Conservation (phyloP, 2,329 filamentous ascomycete genomes). For the Biscogniauxia sp. region DNA sequence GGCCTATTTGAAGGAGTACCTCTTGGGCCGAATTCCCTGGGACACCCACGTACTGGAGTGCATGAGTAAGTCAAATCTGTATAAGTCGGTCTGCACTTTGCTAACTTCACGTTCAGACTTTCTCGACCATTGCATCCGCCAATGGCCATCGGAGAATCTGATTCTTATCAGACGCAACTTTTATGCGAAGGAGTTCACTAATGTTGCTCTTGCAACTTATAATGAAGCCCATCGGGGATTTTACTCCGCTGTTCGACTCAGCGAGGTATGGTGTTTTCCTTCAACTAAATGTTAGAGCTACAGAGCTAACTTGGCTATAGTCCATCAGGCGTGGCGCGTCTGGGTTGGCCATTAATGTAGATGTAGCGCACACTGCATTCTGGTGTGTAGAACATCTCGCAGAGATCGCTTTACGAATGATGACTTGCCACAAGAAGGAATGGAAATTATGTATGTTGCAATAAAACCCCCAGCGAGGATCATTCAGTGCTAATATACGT, state of each 20-base stretch:
- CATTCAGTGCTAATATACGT: conserved; percentile 30
- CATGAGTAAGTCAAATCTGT: conserved; percentile 54
- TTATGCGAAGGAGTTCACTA: conserved; percentile 57
- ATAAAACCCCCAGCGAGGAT: neutral
- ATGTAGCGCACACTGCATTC: conserved; percentile 90
- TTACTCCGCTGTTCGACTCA: conserved; percentile 80
- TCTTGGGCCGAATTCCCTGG: conserved; percentile 58
- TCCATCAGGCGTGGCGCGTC: conserved; percentile 45
- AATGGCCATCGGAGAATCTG: conserved; percentile 68
- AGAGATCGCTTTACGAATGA: conserved; percentile 30
- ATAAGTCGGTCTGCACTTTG: neutral
- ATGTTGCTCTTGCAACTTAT: conserved; percentile 56
- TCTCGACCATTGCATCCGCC: conserved; percentile 82
- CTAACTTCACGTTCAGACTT: conserved; percentile 55
- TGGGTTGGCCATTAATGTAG: conserved; percentile 78
- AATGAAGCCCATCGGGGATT: conserved; percentile 84
- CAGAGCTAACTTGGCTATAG: conserved; percentile 21
- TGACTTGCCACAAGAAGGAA: conserved; percentile 23
- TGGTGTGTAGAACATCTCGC: conserved; percentile 54
- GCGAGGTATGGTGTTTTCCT: conserved; percentile 45
- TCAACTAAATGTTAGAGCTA: conserved; percentile 12
- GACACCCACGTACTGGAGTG: conserved; percentile 71
- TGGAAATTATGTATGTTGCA: conserved; percentile 29
- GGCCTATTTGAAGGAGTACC: conserved; percentile 62
- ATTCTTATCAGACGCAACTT: conserved; percentile 79